Evolutionary conservation across 148 eudicot species (phyloP), one percentile per base, ranked within the genome.

Genomic region (Suaeda aralocaspica): DNA sequence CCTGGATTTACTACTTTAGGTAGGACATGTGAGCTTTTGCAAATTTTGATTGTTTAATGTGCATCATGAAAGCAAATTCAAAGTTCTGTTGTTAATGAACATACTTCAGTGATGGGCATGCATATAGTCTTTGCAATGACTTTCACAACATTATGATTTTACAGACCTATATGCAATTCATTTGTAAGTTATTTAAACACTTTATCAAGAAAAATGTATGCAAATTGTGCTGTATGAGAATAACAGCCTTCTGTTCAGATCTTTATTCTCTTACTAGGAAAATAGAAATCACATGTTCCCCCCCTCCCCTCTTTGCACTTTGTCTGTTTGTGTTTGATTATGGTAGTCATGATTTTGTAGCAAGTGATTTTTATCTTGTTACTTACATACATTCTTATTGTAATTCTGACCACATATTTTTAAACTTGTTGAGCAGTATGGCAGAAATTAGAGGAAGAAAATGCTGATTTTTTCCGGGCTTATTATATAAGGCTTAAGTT

Each of bases 391-490:
- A 41, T n/a, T n/a, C n/a, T n/a, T n/a, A n/a, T 61, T 76, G 55
- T 55, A 21, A 15, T 61, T 66, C 62, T 79, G 65, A 69, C 69
- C 15, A 25, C 24, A 48, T 58, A 33, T 76, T 4, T 72, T 46
- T 64, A 25, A 70, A 55, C 46, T 42, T 48, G 36, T 67, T 42
- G 69, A 73, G 51, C 76, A 94, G 99, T 94, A 25, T 94, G 99
- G 99, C 97, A 94, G 91, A 94, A 94, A 74, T 74, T 94, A 84
- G 99, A 94, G 79, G 99, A 94, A 86, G 99, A 94, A 79, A 94
- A 94, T 85, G 93, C 99, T 0, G 99, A 94, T 51, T 94, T 94
- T 75, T 94, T 94, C 79, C 84, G 96, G 79, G 93, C 96, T 22
- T 94, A 94, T 79, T 91, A 91, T 83, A 84, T 91, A 81, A 83